A percentile compares a stretch with the other conserved stretches of the same genome.
These are phyloP conservation scores for Podaxis rugospora DNA, from an alignment of 768 basidiomycete genomes.

Conservation along the genomic window DNA sequence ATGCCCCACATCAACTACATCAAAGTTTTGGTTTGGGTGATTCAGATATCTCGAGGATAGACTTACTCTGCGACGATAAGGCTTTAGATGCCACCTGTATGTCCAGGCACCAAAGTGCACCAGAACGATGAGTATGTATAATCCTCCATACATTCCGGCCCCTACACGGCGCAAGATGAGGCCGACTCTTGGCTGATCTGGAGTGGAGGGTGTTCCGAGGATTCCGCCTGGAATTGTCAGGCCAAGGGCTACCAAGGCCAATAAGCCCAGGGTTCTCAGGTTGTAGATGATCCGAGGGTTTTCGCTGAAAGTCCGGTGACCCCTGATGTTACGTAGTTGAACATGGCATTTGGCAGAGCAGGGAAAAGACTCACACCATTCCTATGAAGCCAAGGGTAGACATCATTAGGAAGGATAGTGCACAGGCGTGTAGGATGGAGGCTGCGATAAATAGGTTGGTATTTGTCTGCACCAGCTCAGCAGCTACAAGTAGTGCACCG, in stretches of 20 bases:
- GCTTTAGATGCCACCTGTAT: constrained; percentile 43
- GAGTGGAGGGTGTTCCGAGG: constrained; percentile 33
- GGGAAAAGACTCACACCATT: constrained; percentile 34
- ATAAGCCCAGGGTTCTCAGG: constrained; percentile 31
- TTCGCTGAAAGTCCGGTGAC: constrained; percentile 50
- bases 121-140: constrained; percentile 36
- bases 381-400: constrained; percentile 47
- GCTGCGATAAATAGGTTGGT: constrained; percentile 47
- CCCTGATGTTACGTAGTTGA: constrained; percentile 24
- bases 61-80: constrained; percentile 41
- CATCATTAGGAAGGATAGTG: constrained; percentile 35
- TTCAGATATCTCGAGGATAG: neutral
- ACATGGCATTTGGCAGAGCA: neutral
- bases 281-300: constrained; percentile 34
- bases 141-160: constrained; percentile 35
- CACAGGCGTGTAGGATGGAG: constrained; percentile 45
- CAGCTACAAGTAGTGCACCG: constrained; percentile 53
- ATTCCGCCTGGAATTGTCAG: constrained; percentile 44
- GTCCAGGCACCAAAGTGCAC: constrained; percentile 38
- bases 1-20: constrained; percentile 53
- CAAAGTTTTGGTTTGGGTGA: neutral
- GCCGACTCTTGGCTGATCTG: constrained; percentile 27
- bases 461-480: constrained; percentile 36
- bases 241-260: constrained; percentile 35
- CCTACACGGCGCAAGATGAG: constrained; percentile 39